phyloP scores from a whole-genome alignment of 2,329 filamentous ascomycete genomes.

The Colletotrichum zoysiae region DNA sequence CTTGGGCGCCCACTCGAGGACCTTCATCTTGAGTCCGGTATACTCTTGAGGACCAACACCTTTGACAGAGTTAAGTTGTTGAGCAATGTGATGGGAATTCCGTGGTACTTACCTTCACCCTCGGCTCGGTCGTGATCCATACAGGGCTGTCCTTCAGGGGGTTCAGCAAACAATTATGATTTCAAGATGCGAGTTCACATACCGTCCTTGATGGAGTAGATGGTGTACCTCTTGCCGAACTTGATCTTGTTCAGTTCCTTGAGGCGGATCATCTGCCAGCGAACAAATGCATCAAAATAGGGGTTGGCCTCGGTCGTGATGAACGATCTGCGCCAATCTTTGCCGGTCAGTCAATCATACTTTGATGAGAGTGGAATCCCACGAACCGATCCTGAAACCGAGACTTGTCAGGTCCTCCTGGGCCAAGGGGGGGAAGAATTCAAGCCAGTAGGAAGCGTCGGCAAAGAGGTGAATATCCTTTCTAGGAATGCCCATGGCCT shows the following conservation, averaged over 20 bases:
- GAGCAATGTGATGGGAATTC: no score
- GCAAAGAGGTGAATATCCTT: constrained; percentile 95
- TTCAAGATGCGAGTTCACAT: background rate
- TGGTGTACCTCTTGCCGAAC: constrained; percentile 92
- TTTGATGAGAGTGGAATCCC: background rate
- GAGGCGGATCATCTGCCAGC: constrained; percentile 97
- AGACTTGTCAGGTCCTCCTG: constrained; percentile 40
- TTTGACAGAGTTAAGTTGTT: background rate
- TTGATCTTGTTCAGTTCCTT: constrained; percentile 93
- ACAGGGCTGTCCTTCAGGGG: constrained; percentile 65
- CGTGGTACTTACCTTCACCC: constrained; percentile 52
- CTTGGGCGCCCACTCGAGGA: constrained; percentile 87
- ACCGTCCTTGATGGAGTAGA: constrained; percentile 81
- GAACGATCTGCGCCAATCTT: constrained; percentile 43
- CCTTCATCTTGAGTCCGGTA: constrained; percentile 89
- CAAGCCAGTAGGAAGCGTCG: constrained; percentile 90
- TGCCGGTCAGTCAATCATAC: constrained; percentile 54
- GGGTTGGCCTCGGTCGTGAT: constrained; percentile 97
- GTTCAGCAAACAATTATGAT: background rate
- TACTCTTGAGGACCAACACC: constrained; percentile 63
- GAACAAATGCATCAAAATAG: constrained; percentile 90
- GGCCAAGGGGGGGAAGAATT: constrained; percentile 77
- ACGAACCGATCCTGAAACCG: constrained; percentile 37
- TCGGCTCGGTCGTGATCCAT: constrained; percentile 63
- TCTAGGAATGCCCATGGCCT: constrained; percentile 86